A percentile compares a stretch with the other conserved stretches of the same genome.
Conservation (phyloP, 306 rosid genomes). For the Rosa multiflora region DNA sequence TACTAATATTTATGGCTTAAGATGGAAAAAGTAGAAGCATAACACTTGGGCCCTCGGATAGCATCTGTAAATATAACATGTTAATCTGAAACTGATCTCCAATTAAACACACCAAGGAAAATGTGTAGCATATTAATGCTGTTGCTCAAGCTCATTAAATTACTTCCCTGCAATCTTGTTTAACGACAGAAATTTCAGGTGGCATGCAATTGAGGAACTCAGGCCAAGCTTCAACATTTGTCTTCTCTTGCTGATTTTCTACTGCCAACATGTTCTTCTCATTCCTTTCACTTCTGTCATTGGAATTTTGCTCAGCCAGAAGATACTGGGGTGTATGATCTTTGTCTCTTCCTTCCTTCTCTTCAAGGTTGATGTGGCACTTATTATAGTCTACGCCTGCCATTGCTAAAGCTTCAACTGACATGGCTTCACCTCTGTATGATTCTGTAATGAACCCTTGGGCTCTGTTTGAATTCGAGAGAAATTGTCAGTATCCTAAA, state of each 20-base stretch:
- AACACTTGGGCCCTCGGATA: not conserved
- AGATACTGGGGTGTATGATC: slow-evolving; percentile 27
- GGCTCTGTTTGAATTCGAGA: slow-evolving; percentile 2
- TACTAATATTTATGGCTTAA: not conserved
- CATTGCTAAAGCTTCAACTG: slow-evolving; percentile 49
- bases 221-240: slow-evolving; percentile 1
- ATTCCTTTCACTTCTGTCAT: slow-evolving; percentile 4
- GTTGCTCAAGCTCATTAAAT: slow-evolving; percentile 1
- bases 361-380: slow-evolving; percentile 28
- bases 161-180: not conserved
- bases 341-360: slow-evolving; percentile 15
- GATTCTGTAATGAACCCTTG: not conserved
- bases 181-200: not conserved
- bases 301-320: slow-evolving; percentile 7
- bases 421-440: slow-evolving; percentile 20
- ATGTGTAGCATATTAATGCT: not conserved
- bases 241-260: slow-evolving; percentile 1
- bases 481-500: not conserved
- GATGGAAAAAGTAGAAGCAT: not conserved
- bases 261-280: slow-evolving; percentile 21
- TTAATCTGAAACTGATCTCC: not conserved
- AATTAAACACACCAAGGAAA: not conserved
- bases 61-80: not conserved
- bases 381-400: slow-evolving; percentile 35
- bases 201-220: not conserved